Evolutionary conservation across 106 monocot genomes (phyloP).

Genomic region (Acorus calamus): DNA sequence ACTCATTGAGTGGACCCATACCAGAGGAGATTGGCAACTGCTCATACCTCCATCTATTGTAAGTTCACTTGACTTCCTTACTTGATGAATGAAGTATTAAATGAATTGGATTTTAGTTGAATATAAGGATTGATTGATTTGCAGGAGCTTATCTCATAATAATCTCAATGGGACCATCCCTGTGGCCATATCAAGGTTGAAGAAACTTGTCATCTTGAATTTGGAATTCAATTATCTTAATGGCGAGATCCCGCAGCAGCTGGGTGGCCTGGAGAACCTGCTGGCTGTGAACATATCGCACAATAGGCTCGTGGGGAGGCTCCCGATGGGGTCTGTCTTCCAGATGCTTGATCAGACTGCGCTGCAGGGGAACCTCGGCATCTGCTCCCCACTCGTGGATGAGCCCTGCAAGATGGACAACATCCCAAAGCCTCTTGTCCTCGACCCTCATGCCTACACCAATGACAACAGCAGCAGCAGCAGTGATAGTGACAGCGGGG

Average conservation of each 20-base stretch:
- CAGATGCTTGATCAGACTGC: conserved; percentile 45
- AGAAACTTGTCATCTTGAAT: conserved; percentile 73
- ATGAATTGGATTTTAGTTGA: too few species aligned
- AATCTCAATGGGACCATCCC: conserved; percentile 51
- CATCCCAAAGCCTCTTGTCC: conserved; percentile 65
- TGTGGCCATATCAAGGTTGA: conserved; percentile 28
- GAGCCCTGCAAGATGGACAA: conserved; percentile 57
- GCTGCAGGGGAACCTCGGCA: conserved; percentile 54
- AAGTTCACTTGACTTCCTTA: conserved; percentile 9
- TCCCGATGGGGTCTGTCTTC: conserved; percentile 60
- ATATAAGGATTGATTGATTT: neutral
- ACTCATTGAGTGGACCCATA: conserved; percentile 35
- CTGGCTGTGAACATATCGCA: conserved; percentile 75
- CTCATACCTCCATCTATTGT: conserved; percentile 61
- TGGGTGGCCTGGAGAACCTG: conserved; percentile 42
- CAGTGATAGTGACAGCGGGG: neutral
- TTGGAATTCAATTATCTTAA: conserved; percentile 70
- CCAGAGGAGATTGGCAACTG: conserved; percentile 56
- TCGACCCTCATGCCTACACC: conserved; percentile 53
- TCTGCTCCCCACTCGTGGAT: conserved; percentile 54
- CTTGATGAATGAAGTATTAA: too few species aligned
- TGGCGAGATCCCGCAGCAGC: conserved; percentile 77
- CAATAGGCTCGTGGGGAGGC: conserved; percentile 74
- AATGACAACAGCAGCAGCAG: conserved; percentile 7
- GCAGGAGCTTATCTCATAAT: conserved; percentile 62